Base-by-base conservation (phyloP, 2,329 filamentous ascomycete species). In the Talaromyces funiculosus region DNA sequence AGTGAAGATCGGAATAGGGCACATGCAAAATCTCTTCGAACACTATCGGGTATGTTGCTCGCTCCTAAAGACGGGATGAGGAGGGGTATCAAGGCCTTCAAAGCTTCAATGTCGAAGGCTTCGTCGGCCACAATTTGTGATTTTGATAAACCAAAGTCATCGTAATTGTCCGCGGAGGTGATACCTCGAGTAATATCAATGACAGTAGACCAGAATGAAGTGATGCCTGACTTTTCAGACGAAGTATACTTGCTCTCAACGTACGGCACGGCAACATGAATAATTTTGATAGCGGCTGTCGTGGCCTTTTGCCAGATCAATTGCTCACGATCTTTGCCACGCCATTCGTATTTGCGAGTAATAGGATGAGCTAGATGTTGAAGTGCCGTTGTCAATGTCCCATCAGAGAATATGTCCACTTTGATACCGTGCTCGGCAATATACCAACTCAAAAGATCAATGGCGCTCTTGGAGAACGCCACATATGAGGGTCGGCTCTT, bases 221-320 rank as follows among this genome's bases (percentile, higher is more conserved):
- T 80, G 20, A 78, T 78, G 10, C 77, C 80, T 14, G 70, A 65
- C 22, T 71, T 69, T 14, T 66, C 66, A 24, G 68, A 56, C 7
- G 64, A 62, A 5, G 62, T 59, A 58, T 75, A 73, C 35, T 73
- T 77, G 31, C 78, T 76, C 55, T 78, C 78, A 1, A 90, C 75
- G 26, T 85, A 82, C 0, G 85, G 81, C 1, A 96, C 77, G 0
- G 87, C 84, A 0, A 85, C 80, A 58, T 85, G 80, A 0, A 96
- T 75, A 18, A 97, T 82, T 3, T 83, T 80, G 18, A 96, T 76
- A 1, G 84, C 82, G 0, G 88, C 86, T 4, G 82, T 85, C 0
- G 90, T 95, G 2, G 92, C 90, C 57, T 88, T 86, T 63, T 85
- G 86, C 94, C 94, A 99, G 0, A 92, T 82, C 56, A 86, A 82